Base-by-base conservation (phyloP, 306 rosid species). In the Quercus parvula region DNA sequence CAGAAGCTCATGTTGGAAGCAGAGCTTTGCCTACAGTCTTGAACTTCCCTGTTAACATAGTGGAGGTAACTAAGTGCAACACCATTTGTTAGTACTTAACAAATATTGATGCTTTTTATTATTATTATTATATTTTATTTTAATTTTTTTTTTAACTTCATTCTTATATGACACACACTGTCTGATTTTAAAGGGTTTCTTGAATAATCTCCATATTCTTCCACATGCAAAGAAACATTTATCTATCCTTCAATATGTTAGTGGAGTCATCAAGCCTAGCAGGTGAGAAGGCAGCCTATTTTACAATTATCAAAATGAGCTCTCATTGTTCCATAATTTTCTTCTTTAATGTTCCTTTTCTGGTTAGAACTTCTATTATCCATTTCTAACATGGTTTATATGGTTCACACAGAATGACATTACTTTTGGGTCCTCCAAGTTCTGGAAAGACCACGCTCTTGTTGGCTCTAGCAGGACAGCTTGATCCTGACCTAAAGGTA, bases 371-470 rank as follows among this genome's bases (percentile, higher is more conserved):
- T 17, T 83, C 51, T 20, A 35, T 33, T 18, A n/a, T 7, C 27
- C 59, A n/a, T 33, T 64, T 35, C 1, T 73, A 24, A 46, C 62
- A 31, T 12, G 13, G 28, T 63, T 77, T n/a, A 38, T 38, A 11
- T 62, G 19, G 27, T 86, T 58, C 74, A 12, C 80, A 84, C 17
- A 73, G 88, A 78, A 85, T 94, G 94, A 87, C 97, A 38, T 70
- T 94, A 28, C 97, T 94, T 79, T 70, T 94, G 52, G 98, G 98
- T 66, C 96, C 98, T 78, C 98, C 96, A 56, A 84, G 93, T 57
- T 87, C 97, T 20, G 97, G 98, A 31, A 94, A 92, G 87, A 92
- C 97, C 51, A 87, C 97, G 12, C 71, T 94, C n/a, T 84, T 94
- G 78, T 62, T 89, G 71, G 96, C 92, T 63, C 79, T 94, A 70